Conservation (phyloP, 2,329 filamentous ascomycete species). For the Botrytis medusae region DNA sequence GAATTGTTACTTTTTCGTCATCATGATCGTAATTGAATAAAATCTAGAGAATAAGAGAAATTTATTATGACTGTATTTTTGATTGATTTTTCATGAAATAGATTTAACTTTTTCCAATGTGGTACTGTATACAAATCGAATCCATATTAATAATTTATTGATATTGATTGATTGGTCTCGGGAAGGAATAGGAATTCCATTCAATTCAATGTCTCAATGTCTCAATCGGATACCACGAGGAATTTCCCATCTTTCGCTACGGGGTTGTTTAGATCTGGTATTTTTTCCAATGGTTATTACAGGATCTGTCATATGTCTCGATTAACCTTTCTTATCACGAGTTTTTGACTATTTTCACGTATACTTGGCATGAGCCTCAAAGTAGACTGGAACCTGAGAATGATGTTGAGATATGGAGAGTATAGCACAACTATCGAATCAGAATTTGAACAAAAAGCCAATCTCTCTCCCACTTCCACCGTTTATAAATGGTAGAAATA, state of each 20-base stretch:
- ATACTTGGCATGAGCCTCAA: not conserved
- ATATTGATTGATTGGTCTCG: conserved; percentile 11
- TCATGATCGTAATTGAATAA: not conserved
- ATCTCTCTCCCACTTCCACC: not conserved
- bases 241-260: not conserved
- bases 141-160: not conserved
- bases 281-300: not conserved
- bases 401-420: not conserved
- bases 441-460: not conserved
- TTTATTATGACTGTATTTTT: not conserved
- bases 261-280: not conserved
- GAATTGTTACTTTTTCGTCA: not conserved
- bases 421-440: not conserved
- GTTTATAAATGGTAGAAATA: not conserved
- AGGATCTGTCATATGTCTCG: not conserved
- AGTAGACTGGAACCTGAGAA: not conserved
- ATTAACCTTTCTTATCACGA: not conserved
- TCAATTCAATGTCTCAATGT: conserved; percentile 1
- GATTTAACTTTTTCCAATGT: not conserved
- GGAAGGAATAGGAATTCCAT: not conserved
- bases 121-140: not conserved
- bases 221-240: conserved; percentile 10
- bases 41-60: not conserved
- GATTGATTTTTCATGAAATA: not conserved
- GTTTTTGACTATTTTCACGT: not conserved